Base-by-base conservation (phyloP, 2,329 filamentous ascomycete species). In the Colletotrichum plurivorum region DNA sequence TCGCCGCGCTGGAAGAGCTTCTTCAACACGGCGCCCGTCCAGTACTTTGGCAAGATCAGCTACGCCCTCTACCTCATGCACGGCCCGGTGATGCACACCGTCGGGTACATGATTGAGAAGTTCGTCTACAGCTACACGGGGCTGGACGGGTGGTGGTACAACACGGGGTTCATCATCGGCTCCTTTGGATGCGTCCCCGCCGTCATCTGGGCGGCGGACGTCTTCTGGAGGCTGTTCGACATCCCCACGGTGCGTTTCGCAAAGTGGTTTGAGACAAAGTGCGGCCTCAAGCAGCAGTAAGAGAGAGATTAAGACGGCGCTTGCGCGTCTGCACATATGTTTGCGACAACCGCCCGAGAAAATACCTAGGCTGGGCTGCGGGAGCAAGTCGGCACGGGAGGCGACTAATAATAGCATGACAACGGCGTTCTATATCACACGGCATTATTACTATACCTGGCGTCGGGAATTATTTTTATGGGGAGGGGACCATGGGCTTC, bases 21-120 rank as follows among this genome's bases (percentile, higher is more conserved):
- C 65, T 88, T 90, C 77, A 85, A 85, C 73, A 78, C 80, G 1
- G 73, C 78, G 2, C 72, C 82, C 16, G 80, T 88, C 3, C 87
- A 89, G 74, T 90, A 90, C 76, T 79, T 90, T 6, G 89, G 89
- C 67, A 85, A 85, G 74, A 85, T 90, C 72, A 89, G 87, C 60
- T 91, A 88, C 74, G 84, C 87, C 57, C 75, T 91, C 27, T 91
- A 91, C 75, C 82, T 91, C 15, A 85, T 90, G 80, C 89, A 91
- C 74, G 87, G 88, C 0, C 85, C 87, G 4, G 82, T 85, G 2
- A 82, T 86, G 74, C 87, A 88, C 72, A 83, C 83, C 2, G 73
- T 85, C 18, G 87, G 87, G 12, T 89, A 88, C 72, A 79, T 83
- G 41, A 83, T 84, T 67, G 82, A 88, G 73, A 81, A 80, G 41